Base-by-base conservation (phyloP, 225 moss, liverwort and hornwort species). In the Pleurozium schreberi region DNA sequence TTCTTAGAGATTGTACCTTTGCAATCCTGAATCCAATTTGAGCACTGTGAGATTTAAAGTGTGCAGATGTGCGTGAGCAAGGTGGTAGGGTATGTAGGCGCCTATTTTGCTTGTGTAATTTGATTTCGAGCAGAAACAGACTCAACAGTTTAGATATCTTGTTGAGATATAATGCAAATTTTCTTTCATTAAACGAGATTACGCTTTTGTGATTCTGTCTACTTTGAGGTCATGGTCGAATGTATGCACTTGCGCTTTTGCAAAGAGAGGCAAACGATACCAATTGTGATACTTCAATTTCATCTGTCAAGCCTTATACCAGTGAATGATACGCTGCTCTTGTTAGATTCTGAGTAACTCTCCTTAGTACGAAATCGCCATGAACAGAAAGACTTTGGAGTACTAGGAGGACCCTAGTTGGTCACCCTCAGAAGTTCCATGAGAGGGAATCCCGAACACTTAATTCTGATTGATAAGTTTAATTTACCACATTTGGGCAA, bases 61-160 rank as follows among this genome's bases (percentile, higher is more conserved):
- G 87, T 89, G 89, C 76, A 89, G 92, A 87, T 85, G 76, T 85
- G 80, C 81, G 68, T 91, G 88, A 91, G 92, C 87, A 85, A 91
- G 88, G 73, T 68, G 68, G 81, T 80, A 88, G 80, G 58, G 40
- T 89, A 70, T 19, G 60, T 85, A 76, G 68, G 55, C 66, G n/a
- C 45, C 75, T 88, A 57, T 55, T 69, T 90, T 90, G 87, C 84
- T 87, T 57, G 52, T 76, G 87, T 89, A 73, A 76, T 81, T 84
- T 81, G 89, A 61, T 86, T 84, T 79, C 80, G 82, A 89, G 91
- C 71, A 81, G 90, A 87, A 75, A 84, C 40, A 36, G 83, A 86
- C 82, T 86, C 80, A 75, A 67, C 77, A 62, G 26, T 55, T 59
- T 10, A 83, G 88, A 43, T 88, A 43, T 38, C 12, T 84, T 87